Conservation (phyloP, 1,139 yeast genomes). For the Blastobotrys ciferrii region DNA sequence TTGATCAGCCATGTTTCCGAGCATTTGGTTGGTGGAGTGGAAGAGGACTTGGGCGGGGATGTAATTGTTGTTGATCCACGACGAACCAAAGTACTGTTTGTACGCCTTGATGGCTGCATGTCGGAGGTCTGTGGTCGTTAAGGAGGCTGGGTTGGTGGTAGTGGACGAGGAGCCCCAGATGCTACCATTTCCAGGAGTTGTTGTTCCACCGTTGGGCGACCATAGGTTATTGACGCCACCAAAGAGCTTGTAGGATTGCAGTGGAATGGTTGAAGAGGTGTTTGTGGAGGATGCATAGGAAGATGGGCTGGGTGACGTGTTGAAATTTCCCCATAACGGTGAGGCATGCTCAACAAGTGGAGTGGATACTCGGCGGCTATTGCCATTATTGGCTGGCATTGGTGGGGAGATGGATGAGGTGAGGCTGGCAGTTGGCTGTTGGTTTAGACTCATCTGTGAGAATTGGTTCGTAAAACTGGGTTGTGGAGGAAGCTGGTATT, state of each 20-base stretch:
- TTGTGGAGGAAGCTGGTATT: not conserved
- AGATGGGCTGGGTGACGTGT: not conserved
- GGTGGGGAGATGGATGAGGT: not conserved
- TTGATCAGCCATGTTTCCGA: slow-evolving; percentile 24
- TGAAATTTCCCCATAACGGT: not conserved
- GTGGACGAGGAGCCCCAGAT: not conserved
- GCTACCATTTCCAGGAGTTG: not conserved
- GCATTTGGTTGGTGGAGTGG: slow-evolving; percentile 30
- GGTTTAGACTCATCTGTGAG: not conserved
- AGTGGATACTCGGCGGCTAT: not conserved
- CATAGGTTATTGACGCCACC: slow-evolving; percentile 1
- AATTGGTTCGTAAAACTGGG: not conserved
- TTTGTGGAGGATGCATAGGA: not conserved
- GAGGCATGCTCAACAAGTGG: not conserved
- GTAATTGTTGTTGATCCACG: slow-evolving; percentile 27
- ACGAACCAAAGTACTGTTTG: slow-evolving; percentile 9
- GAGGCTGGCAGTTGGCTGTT: no score
- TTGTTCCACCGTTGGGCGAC: not conserved
- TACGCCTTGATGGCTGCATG: slow-evolving; percentile 32
- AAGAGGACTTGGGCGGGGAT: slow-evolving; percentile 37
- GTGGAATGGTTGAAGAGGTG: not conserved
- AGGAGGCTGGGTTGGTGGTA: no score
- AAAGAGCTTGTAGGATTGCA: not conserved
- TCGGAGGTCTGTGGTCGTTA: slow-evolving; percentile 17
- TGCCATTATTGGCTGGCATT: not conserved